Percentiles rank a stretch among this genome's conserved stretches.
These are phyloP conservation scores for Limnanthes douglasii DNA, from an alignment of 345 rosid species.

Conservation along the genomic window DNA sequence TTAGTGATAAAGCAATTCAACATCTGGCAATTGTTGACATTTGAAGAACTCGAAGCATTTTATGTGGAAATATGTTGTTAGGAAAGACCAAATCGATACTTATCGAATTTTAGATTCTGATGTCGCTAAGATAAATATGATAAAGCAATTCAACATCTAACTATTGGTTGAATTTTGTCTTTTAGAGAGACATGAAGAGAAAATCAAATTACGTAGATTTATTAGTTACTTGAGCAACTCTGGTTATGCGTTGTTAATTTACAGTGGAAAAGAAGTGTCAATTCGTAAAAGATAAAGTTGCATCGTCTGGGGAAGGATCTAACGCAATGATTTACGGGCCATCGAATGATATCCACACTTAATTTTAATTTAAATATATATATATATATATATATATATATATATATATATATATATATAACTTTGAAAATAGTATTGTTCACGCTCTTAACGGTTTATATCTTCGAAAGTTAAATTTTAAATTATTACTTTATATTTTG, in stretches of 20 bases:
- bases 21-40: conserved; percentile 67
- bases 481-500: too few relatives aligned
- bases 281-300: conserved; percentile 25
- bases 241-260: conserved; percentile 7
- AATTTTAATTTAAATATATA: conserved; percentile 26
- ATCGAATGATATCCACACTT: conserved; percentile 71
- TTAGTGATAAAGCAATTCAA: conserved; percentile 48
- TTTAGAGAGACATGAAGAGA: too few relatives aligned
- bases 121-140: conserved; percentile 63
- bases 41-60: conserved; percentile 70
- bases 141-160: too few relatives aligned
- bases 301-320: conserved; percentile 19
- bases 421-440: conserved; percentile 27
- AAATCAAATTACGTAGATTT: too few relatives aligned
- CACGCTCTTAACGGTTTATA: conserved; percentile 21
- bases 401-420: too few relatives aligned
- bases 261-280: conserved; percentile 67
- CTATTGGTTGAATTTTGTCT: too few relatives aligned
- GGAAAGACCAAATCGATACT: conserved; percentile 34
- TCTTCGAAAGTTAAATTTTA: too few relatives aligned
- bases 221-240: conserved; percentile 1
- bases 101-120: conserved; percentile 42
- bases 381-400: too few relatives aligned
- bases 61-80: conserved; percentile 54
- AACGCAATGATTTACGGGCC: conserved; percentile 18